Evolutionary conservation across 208 protist genomes (phyloP).

Genomic region (Porcisia deanei): DNA sequence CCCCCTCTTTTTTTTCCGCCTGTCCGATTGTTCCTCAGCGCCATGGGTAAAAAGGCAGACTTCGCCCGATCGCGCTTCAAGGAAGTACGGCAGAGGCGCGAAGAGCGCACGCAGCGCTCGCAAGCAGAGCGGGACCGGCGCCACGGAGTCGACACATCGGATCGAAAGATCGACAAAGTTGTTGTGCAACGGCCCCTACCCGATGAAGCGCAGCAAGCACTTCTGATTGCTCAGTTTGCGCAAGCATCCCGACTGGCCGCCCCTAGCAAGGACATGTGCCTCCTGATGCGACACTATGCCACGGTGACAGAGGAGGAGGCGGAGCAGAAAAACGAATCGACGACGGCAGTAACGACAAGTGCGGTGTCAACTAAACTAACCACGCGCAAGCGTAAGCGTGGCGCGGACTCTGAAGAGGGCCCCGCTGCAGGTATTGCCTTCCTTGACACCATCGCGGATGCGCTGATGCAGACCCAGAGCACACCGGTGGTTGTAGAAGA

Average conservation of each 20-base stretch:
- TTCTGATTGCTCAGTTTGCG: constrained; percentile 72
- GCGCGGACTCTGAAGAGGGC: neutral
- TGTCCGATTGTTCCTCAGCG: too few relatives aligned
- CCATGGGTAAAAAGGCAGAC: constrained; percentile 73
- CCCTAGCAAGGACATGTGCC: constrained; percentile 66
- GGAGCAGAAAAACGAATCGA: neutral
- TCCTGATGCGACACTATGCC: constrained; percentile 61
- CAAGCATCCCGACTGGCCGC: constrained; percentile 76
- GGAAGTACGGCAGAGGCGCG: constrained; percentile 50
- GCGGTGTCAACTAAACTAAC: constrained; percentile 13
- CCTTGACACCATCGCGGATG: constrained; percentile 50
- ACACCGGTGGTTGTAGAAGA: constrained; percentile 40
- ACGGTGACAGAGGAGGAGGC: constrained; percentile 12
- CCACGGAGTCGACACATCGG: constrained; percentile 53
- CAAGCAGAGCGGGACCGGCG: constrained; percentile 57
- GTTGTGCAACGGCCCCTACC: constrained; percentile 40
- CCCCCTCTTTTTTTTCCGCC: neutral
- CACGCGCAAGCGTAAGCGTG: constrained; percentile 46
- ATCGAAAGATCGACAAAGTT: constrained; percentile 59
- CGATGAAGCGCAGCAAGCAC: constrained; percentile 38
- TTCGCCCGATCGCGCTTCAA: constrained; percentile 63
- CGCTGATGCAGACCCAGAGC: constrained; percentile 49
- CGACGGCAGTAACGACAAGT: neutral
- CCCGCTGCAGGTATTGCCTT: constrained; percentile 15
- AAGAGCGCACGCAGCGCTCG: constrained; percentile 59